Conservation (phyloP, 129 eudicot species). For the Erigeron canadensis region DNA sequence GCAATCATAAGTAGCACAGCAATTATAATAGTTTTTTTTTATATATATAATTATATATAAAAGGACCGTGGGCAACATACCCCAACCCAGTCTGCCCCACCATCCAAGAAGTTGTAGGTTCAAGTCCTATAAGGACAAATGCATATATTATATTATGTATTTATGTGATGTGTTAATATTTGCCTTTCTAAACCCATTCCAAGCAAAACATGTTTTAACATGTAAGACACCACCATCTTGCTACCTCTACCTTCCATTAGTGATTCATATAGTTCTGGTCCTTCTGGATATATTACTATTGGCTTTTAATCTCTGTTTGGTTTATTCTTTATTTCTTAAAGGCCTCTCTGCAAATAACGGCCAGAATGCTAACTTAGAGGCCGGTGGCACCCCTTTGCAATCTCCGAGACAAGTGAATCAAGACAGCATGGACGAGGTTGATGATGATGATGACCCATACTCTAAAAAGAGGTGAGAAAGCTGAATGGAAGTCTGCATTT, state of each 20-base stretch:
- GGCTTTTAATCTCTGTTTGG: slow-evolving; percentile 20
- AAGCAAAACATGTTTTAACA: background rate
- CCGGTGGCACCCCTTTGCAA: slow-evolving; percentile 52
- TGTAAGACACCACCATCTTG: slow-evolving; percentile 3
- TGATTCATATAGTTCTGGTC: background rate
- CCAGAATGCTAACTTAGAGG: slow-evolving; percentile 48
- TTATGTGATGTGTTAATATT: no score
- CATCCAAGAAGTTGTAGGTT: no score
- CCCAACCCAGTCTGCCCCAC: background rate
- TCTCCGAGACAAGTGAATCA: slow-evolving; percentile 66
- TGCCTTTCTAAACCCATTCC: background rate
- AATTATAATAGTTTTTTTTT: background rate
- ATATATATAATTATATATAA: background rate
- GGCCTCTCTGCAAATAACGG: slow-evolving; percentile 45
- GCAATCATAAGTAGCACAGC: background rate
- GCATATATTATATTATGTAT: no score
- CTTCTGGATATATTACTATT: slow-evolving; percentile 5
- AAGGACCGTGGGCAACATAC: background rate
- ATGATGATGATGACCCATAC: slow-evolving; percentile 76
- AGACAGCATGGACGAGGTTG: slow-evolving; percentile 58
- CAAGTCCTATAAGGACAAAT: no score
- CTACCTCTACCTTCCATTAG: slow-evolving; percentile 13
- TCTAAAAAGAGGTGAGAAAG: slow-evolving; percentile 64
- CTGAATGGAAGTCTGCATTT: background rate
- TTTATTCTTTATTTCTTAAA: slow-evolving; percentile 21